Evolutionary conservation across 2,329 filamentous ascomycete genomes (phyloP), one percentile per base, ranked within the genome.

Genomic region (Penicillium freii): DNA sequence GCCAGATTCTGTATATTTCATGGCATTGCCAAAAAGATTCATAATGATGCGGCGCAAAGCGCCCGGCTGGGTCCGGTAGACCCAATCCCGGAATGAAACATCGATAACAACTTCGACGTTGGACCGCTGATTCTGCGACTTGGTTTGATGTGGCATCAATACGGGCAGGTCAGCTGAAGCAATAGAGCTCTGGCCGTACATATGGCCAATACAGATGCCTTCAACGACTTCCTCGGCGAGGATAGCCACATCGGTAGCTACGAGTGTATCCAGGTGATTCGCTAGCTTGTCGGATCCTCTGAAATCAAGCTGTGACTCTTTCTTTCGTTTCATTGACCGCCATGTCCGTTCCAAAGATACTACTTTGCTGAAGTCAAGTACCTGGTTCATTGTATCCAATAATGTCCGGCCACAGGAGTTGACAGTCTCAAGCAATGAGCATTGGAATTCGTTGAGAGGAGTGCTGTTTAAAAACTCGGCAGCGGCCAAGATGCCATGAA

Each of bases 21-120:
- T 75, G 0, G 85, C 79, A 63, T 87, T 87, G 9, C 82, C 82
- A 42, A 86, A 82, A 0, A 87, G 64, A 55, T 87, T 87, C 83
- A 86, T 85, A 47, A 87, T 77, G 46, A 87, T 80, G 8, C 83
- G 76, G 47, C 79, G 73, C 59, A 81, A 71, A 2, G 79, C 80
- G 0, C 85, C 84, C 0, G 82, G 79, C 46, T 86, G 80, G 3
- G 82, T 80, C 4, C 79, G 73, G 63, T 84, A 85, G 1, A 73
- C 69, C 83, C 85, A 87, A 51, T 76, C 59, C 23, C 75, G 56
- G 66, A 73, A 77, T 3, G 81, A 77, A 13, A 86, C 79, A 60
- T 85, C 79, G 6, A 85, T 67, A 27, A 83, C 73, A 23, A 86
- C 77, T 5, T 77, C 78, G 1, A 84, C 70, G 4, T 69, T 65